Evolutionary conservation across 345 rosid genomes (phyloP).

Genomic region (Nephelium lappaceum): DNA sequence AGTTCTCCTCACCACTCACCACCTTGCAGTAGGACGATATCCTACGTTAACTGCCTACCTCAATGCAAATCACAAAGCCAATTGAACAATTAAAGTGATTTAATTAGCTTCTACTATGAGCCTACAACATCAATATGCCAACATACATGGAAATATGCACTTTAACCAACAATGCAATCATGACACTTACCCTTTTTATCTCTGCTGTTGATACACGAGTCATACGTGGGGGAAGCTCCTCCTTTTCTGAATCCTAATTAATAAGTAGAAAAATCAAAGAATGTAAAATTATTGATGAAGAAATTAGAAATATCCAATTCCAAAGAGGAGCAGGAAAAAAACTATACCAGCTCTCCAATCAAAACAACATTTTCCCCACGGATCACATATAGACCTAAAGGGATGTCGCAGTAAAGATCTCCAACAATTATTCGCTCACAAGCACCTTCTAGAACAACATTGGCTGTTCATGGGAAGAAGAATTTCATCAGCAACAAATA

Average conservation of each 20-base stretch:
- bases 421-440: constrained; percentile 91
- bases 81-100: neutral
- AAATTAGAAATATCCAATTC: neutral
- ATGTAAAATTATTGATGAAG: constrained; percentile 2
- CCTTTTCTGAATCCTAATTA: constrained; percentile 58
- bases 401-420: constrained; percentile 82
- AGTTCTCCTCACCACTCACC: neutral
- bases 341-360: constrained; percentile 85
- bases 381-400: constrained; percentile 84
- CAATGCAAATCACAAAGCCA: neutral
- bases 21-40: neutral
- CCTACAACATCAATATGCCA: neutral
- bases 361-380: constrained; percentile 95
- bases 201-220: constrained; percentile 53
- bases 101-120: neutral
- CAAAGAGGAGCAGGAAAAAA: constrained; percentile 22
- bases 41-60: neutral
- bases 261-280: constrained; percentile 7
- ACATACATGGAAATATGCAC: neutral
- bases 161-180: constrained; percentile 11
- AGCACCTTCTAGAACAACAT: constrained; percentile 94
- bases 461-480: constrained; percentile 48
- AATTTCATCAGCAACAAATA: constrained; percentile 9
- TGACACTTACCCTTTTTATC: constrained; percentile 50
- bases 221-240: constrained; percentile 74